These are phyloP conservation scores for Cystofilobasidium ferigula DNA, from an alignment of 768 basidiomycete genomes.

Conservation along the genomic window DNA sequence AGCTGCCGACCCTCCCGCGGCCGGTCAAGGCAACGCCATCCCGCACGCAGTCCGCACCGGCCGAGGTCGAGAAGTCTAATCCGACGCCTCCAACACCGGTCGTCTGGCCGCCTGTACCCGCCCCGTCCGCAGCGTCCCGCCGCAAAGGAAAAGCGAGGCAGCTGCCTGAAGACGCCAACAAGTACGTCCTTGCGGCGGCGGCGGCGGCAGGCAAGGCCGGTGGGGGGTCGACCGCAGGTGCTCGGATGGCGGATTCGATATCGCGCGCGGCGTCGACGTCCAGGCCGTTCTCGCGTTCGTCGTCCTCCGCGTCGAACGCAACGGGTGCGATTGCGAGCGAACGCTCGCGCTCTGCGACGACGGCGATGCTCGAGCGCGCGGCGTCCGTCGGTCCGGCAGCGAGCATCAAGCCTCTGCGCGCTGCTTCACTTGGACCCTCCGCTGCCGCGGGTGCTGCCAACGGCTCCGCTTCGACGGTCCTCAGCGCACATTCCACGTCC, in stretches of 20 bases:
- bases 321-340: background rate
- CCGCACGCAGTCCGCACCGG: background rate
- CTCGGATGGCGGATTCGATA: too few relatives aligned
- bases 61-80: background rate
- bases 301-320: background rate
- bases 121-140: background rate
- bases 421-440: background rate
- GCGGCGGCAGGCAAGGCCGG: background rate
- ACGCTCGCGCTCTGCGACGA: background rate
- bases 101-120: background rate
- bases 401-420: background rate
- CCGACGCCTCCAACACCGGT: background rate
- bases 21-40: background rate
- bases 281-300: background rate
- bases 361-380: background rate
- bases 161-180: background rate
- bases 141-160: constrained; percentile 3
- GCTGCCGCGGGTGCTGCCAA: background rate
- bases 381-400: background rate
- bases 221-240: too few relatives aligned
- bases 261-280: too few relatives aligned
- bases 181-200: background rate
- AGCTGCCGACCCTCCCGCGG: background rate
- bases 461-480: background rate
- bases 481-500: too few relatives aligned